A percentile compares a stretch with the other conserved stretches of the same genome.
Evolutionary conservation across 441 rosid species (phyloP).

Genomic region (Corymbia calophylla): DNA sequence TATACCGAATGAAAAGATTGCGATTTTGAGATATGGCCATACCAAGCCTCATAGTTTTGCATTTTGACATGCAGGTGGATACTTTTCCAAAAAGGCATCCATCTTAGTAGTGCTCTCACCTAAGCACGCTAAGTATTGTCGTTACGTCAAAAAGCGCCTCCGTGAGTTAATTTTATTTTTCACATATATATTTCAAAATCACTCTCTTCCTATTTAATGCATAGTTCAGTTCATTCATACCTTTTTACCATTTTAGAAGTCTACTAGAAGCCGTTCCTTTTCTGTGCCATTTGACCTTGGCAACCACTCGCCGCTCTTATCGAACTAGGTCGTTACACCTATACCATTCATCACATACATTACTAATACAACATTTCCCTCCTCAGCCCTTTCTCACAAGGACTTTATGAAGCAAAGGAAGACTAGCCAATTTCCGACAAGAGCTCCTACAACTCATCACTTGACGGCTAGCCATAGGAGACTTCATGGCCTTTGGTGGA

Average conservation of each 20-base stretch:
- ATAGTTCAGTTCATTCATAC: not conserved
- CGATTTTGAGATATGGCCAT: not conserved
- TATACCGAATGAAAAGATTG: too few relatives aligned
- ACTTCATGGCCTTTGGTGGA: not conserved
- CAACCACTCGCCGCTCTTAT: not conserved
- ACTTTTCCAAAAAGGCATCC: not conserved
- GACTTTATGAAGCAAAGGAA: not conserved
- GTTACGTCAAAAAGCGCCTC: not conserved
- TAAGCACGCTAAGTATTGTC: not conserved
- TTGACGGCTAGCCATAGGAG: not conserved
- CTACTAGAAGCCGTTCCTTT: not conserved
- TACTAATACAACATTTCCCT: not conserved
- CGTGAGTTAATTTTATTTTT: not conserved
- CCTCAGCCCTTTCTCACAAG: not conserved
- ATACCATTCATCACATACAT: not conserved
- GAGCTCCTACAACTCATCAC: not conserved
- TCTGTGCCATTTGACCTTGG: too few relatives aligned
- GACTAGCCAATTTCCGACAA: not conserved
- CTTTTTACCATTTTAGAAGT: not conserved
- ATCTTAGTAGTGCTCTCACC: not conserved
- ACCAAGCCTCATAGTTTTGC: not conserved
- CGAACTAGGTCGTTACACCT: accelerated
- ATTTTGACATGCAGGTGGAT: not conserved
- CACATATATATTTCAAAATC: not conserved
- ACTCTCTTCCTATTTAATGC: accelerated